A percentile compares a stretch with the other conserved stretches of the same genome.
phyloP scores from a whole-genome alignment of 495 filamentous ascomycete genomes.

The Hypoxylon crocopeplum region DNA sequence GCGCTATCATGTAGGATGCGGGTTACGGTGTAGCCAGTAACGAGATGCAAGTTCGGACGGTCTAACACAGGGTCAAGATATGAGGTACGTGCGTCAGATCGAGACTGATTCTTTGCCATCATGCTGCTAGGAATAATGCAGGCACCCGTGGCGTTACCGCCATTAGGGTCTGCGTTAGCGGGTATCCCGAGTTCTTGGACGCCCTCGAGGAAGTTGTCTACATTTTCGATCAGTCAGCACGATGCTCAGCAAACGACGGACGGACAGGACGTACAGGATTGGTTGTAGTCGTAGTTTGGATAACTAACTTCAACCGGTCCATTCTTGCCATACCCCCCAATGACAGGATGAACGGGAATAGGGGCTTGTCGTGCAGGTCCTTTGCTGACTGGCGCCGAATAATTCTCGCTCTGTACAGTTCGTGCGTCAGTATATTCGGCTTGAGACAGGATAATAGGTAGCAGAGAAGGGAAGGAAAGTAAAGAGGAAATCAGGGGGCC shows the following conservation, averaged over 20 bases:
- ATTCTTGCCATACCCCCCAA: constrained; percentile 43
- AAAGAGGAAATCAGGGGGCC: not conserved
- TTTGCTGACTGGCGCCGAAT: constrained; percentile 5
- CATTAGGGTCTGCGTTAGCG: constrained; percentile 52
- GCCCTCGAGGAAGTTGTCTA: constrained; percentile 60
- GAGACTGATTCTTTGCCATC: constrained; percentile 52
- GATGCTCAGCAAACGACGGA: not conserved
- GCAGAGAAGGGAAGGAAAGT: not conserved
- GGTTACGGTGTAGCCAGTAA: constrained; percentile 54
- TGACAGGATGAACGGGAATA: constrained; percentile 47
- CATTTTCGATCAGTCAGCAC: constrained; percentile 10
- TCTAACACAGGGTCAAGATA: constrained; percentile 51
- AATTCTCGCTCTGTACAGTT: constrained; percentile 24
- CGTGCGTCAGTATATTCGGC: constrained; percentile 30
- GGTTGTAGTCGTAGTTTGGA: constrained; percentile 58
- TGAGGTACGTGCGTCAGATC: constrained; percentile 58
- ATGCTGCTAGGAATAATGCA: constrained; percentile 56
- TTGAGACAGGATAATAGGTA: not conserved
- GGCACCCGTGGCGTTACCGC: constrained; percentile 55
- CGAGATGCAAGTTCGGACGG: constrained; percentile 54
- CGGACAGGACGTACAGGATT: constrained; percentile 45
- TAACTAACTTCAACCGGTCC: constrained; percentile 60
- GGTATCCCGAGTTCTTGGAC: constrained; percentile 59
- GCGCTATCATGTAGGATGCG: constrained; percentile 41
- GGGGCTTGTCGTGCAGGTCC: constrained; percentile 39